Base-by-base conservation (phyloP, 495 filamentous ascomycete species). In the Darksidea phi region DNA sequence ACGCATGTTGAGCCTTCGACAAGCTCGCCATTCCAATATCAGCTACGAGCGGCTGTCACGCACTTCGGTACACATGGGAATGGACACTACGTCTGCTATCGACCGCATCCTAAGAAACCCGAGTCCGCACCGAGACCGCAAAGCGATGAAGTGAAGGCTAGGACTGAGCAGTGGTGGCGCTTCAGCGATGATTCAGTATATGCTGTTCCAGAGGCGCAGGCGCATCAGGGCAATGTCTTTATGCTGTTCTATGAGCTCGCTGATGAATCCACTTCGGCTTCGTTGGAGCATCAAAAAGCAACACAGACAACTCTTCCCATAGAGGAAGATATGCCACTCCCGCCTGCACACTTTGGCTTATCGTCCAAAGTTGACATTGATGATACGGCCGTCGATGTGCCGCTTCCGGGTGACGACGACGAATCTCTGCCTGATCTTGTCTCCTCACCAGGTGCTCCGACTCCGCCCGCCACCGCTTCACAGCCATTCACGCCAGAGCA, bases 81-180 rank as follows among this genome's bases (percentile, higher is more conserved):
- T 63, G 95, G 95, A 0, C 95, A 99, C 75, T 97, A 99, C 67
- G 84, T 96, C 53, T 93, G 89, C 70, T 97, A 94, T 68, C 77
- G 90, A 43, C 86, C 86, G 67, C 84, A 88, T 69, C 78, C 82
- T 26, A 38, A 18, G 37, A 47, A 57, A 53, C 32, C 57, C 49
- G 23, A 10, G n/a, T 66, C 58, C 64, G 65, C 63, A 60, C 43
- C 54, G 59, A 51, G 70, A 26, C 56, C n/a, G n/a, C n/a, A n/a
- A n/a, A n/a, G 43, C 13, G 36, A 57, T 23, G 48, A 37, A 24
- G 49, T 59, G 53, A 61, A 54, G 11, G 32, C 7, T 26, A 38
- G n/a, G 56, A 62, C 26, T 2, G 67, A 59, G 41, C 72, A 79
- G 18, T 96, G 91, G 91, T 96, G 88, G 84, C 78, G 86, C 12